These are phyloP conservation scores for Teratosphaeria zuluensis DNA, from an alignment of 2,329 filamentous ascomycete genomes.

Conservation along the genomic window DNA sequence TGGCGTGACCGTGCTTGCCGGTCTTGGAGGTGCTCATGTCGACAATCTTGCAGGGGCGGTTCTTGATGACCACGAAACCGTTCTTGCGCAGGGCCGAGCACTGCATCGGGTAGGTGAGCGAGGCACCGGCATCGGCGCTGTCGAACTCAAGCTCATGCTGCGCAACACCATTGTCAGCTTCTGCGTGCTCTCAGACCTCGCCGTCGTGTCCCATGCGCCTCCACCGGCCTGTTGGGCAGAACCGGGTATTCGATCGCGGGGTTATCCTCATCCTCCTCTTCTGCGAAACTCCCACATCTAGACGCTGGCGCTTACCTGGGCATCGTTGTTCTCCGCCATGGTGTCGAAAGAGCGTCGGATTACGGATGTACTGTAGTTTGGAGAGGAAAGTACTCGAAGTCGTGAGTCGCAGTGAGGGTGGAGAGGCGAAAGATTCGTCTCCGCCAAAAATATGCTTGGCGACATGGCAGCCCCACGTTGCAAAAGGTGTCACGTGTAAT, in stretches of 20 bases:
- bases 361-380: slow-evolving; percentile 24
- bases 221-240: neutral
- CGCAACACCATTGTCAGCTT: neutral
- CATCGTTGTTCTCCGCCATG: slow-evolving; percentile 51
- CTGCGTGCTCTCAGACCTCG: neutral
- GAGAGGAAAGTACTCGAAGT: slow-evolving; percentile 18
- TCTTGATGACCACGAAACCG: slow-evolving; percentile 97
- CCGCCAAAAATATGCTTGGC: slow-evolving; percentile 1
- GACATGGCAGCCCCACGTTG: neutral
- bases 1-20: slow-evolving; percentile 99
- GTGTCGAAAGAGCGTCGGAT: slow-evolving; percentile 33
- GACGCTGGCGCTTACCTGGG: slow-evolving; percentile 44
- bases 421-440: slow-evolving; percentile 10
- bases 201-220: neutral
- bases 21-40: slow-evolving; percentile 99
- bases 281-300: neutral
- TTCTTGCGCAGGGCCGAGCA: slow-evolving; percentile 99
- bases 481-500: neutral
- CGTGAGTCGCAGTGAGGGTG: neutral
- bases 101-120: slow-evolving; percentile 92
- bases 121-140: slow-evolving; percentile 91
- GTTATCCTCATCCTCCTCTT: neutral
- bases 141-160: slow-evolving; percentile 68
- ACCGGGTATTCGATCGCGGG: neutral
- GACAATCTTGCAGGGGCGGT: slow-evolving; percentile 99